A percentile compares a stretch with the other conserved stretches of the same genome.
These are phyloP conservation scores for Plasmodium falciparum DNA, from an alignment of 169 alveolate species.

Conservation along the genomic window DNA sequence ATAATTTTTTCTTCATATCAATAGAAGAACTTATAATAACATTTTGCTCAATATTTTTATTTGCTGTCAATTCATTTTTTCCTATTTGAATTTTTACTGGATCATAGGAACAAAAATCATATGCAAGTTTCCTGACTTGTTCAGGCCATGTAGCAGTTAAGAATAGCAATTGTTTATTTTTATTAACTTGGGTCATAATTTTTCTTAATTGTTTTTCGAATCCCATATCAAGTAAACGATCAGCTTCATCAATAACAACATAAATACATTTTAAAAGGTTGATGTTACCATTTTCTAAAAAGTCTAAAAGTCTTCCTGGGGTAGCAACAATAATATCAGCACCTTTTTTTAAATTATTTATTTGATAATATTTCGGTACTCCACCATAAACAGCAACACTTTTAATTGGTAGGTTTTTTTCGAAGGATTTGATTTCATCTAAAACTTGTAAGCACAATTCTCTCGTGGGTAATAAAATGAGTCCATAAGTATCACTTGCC, in stretches of 20 bases:
- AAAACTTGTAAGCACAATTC: conserved; percentile 92
- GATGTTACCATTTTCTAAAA: conserved; percentile 88
- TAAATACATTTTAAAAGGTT: conserved; percentile 92
- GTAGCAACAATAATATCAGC: conserved; percentile 97
- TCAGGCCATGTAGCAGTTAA: conserved; percentile 97
- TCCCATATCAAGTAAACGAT: conserved; percentile 98
- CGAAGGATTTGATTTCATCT: conserved; percentile 82
- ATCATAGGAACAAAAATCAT: conserved; percentile 90
- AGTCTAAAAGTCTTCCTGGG: conserved; percentile 96
- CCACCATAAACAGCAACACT: conserved; percentile 91
- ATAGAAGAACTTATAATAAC: conserved; percentile 84
- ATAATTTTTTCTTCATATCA: conserved; percentile 80
- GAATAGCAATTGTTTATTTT: conserved; percentile 93
- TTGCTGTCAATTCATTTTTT: conserved; percentile 89
- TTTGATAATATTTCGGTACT: conserved; percentile 84
- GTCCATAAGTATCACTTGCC: conserved; percentile 79
- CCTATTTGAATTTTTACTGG: conserved; percentile 93
- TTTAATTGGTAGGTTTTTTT: conserved; percentile 80
- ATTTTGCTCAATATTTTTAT: conserved; percentile 87
- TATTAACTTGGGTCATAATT: conserved; percentile 92
- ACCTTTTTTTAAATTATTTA: conserved; percentile 89
- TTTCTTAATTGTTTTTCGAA: conserved; percentile 93
- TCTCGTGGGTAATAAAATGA: conserved; percentile 91
- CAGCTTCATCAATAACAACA: conserved; percentile 98
- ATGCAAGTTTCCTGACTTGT: conserved; percentile 90